Percentiles rank a stretch among this genome's conserved stretches.
Evolutionary conservation across 1,139 yeast species (phyloP).

Genomic region (Spencermartinsiella ligniputridi): DNA sequence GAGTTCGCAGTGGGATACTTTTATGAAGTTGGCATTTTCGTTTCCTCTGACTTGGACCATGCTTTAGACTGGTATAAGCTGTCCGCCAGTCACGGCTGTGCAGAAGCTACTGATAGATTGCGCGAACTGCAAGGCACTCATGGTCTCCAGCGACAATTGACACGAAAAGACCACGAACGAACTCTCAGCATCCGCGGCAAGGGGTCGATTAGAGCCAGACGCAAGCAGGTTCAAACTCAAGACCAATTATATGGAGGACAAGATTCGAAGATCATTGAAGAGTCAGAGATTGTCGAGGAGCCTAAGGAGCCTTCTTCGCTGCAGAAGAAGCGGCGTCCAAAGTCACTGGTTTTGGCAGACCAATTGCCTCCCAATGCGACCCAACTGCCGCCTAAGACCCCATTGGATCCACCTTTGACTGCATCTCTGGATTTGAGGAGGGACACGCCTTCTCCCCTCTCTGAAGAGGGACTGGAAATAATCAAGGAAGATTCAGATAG

Average conservation of each 20-base stretch:
- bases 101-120: constrained; percentile 33
- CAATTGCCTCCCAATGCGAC: background rate
- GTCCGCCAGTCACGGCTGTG: constrained; percentile 30
- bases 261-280: no score
- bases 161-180: constrained; percentile 27
- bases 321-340: background rate
- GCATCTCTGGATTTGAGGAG: background rate
- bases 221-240: constrained; percentile 3
- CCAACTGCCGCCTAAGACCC: background rate
- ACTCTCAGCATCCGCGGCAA: constrained; percentile 24
- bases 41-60: constrained; percentile 24
- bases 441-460: background rate
- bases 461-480: background rate
- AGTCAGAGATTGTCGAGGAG: background rate
- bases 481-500: background rate
- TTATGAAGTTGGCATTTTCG: constrained; percentile 38
- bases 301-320: background rate
- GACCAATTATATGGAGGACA: background rate
- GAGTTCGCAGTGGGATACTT: constrained; percentile 40
- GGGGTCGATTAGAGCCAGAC: constrained; percentile 22
- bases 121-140: constrained; percentile 15
- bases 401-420: no score
- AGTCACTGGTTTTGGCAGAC: background rate
- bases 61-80: constrained; percentile 32
- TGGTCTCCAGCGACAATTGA: constrained; percentile 17